phyloP scores from a whole-genome alignment of 495 filamentous ascomycete genomes.

The Penicillium taxi region DNA sequence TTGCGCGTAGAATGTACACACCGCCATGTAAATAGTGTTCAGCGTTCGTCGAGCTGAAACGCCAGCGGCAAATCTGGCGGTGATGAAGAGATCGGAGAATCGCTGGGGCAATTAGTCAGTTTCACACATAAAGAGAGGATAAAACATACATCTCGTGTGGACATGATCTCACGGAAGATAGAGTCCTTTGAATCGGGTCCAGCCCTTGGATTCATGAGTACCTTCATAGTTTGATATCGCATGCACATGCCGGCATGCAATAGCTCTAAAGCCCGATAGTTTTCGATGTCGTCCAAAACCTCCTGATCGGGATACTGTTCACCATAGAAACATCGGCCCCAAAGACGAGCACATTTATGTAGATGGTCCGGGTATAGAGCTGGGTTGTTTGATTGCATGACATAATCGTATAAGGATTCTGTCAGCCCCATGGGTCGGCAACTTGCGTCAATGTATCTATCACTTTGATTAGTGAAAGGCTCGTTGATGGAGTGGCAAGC shows the following conservation, averaged over 20 bases:
- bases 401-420: constrained; percentile 34
- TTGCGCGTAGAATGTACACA: constrained; percentile 37
- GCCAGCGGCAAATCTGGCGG: constrained; percentile 30
- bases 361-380: constrained; percentile 34
- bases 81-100: constrained; percentile 38
- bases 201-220: constrained; percentile 26
- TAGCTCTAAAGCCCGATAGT: constrained; percentile 35
- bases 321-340: constrained; percentile 40
- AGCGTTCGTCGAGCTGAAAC: constrained; percentile 33
- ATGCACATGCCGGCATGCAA: constrained; percentile 29
- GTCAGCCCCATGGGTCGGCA: constrained; percentile 28
- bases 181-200: constrained; percentile 25
- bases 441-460: constrained; percentile 34
- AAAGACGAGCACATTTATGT: constrained; percentile 33
- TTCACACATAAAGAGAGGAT: neutral
- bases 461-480: constrained; percentile 3
- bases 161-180: constrained; percentile 26
- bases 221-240: constrained; percentile 34
- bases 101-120: constrained; percentile 16
- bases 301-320: constrained; percentile 40
- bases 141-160: constrained; percentile 26
- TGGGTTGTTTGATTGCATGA: constrained; percentile 28
- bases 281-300: constrained; percentile 42
- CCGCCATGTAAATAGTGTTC: constrained; percentile 43
- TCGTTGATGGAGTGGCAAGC: neutral